These are phyloP conservation scores for Garcia nutans DNA, from an alignment of 345 rosid genomes.

Conservation along the genomic window DNA sequence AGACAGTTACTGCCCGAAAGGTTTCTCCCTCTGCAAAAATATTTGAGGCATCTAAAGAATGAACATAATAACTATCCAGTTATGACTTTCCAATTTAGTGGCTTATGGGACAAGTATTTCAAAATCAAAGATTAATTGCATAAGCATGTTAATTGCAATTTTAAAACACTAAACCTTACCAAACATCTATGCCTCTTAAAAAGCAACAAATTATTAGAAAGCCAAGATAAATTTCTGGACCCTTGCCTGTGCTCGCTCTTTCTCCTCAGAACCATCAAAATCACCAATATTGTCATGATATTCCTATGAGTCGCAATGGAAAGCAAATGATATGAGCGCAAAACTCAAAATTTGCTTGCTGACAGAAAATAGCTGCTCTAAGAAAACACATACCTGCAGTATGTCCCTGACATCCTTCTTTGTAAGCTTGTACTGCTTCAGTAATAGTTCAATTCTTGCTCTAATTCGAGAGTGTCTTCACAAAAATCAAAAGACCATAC, in stretches of 20 bases:
- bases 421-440: slow-evolving; percentile 87
- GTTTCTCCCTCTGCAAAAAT: neutral
- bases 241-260: slow-evolving; percentile 74
- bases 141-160: neutral
- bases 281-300: slow-evolving; percentile 95
- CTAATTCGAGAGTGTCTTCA: slow-evolving; percentile 71
- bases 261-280: slow-evolving; percentile 90
- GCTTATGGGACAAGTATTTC: neutral
- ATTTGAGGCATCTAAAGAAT: neutral
- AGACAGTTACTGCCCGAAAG: neutral
- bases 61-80: neutral
- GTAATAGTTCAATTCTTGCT: slow-evolving; percentile 79
- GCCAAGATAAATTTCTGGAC: slow-evolving; percentile 71
- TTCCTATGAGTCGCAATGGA: slow-evolving; percentile 45
- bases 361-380: neutral
- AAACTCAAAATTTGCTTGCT: no score
- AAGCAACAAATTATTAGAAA: slow-evolving; percentile 34
- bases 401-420: slow-evolving; percentile 68
- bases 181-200: neutral
- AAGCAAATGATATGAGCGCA: neutral
- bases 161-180: neutral
- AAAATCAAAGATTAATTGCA: neutral
- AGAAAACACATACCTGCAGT: slow-evolving; percentile 60
- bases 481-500: slow-evolving; percentile 2
- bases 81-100: neutral